These are phyloP conservation scores for Polyporus arcularius DNA, from an alignment of 768 basidiomycete genomes.

Conservation along the genomic window DNA sequence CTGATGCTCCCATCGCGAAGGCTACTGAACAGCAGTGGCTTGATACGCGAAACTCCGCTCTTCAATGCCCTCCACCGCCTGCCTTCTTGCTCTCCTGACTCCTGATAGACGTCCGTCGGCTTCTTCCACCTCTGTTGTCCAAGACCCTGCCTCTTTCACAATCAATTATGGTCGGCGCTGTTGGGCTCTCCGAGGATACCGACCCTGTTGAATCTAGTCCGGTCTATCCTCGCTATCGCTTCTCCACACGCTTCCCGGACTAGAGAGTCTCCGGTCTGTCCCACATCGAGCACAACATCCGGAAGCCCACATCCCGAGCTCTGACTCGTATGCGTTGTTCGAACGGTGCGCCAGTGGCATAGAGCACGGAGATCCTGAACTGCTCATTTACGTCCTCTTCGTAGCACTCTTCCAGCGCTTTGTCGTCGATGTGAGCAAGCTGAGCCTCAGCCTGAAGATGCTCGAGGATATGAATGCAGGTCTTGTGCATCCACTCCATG, in stretches of 20 bases:
- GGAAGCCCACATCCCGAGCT: conserved; percentile 4
- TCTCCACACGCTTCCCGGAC: background rate
- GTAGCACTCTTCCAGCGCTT: conserved; percentile 9
- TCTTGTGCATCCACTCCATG: background rate
- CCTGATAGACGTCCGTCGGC: background rate
- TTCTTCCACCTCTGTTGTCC: background rate
- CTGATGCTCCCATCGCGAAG: background rate
- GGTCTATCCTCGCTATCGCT: background rate
- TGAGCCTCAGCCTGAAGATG: conserved; percentile 14
- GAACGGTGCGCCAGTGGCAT: background rate
- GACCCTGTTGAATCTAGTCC: background rate
- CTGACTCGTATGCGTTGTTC: background rate
- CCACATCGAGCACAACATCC: background rate
- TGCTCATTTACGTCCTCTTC: conserved; percentile 10
- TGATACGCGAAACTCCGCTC: background rate
- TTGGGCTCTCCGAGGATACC: background rate
- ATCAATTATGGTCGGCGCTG: background rate
- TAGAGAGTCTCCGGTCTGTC: background rate
- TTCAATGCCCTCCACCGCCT: background rate
- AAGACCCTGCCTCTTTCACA: background rate
- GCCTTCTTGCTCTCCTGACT: too few species aligned
- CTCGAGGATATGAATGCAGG: conserved; percentile 3
- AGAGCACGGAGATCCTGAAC: background rate
- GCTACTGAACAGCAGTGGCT: background rate
- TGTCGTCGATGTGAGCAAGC: conserved; percentile 6